These are phyloP conservation scores for Ambrosia trifida DNA, from an alignment of 129 eudicot species.

Conservation along the genomic window DNA sequence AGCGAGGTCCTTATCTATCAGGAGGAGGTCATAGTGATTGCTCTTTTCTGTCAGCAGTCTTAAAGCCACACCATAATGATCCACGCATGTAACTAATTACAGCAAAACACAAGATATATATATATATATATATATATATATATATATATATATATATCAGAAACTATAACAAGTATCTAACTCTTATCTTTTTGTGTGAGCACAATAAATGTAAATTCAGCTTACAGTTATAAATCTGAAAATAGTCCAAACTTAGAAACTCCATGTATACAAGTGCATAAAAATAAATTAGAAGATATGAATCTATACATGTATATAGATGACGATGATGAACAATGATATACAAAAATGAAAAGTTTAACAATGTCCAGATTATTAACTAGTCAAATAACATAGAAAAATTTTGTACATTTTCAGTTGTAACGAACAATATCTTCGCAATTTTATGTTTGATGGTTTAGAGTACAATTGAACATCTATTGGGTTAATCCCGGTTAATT, in stretches of 20 bases:
- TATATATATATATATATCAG: background rate
- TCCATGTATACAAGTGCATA: background rate
- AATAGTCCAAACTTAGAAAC: background rate
- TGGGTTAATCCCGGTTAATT: too few relatives aligned
- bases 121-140: conserved; percentile 5
- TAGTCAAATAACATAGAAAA: too few relatives aligned
- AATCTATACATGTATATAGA: background rate
- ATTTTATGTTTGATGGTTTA: too few relatives aligned
- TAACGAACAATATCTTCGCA: too few relatives aligned
- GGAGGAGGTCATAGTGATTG: conserved; percentile 29
- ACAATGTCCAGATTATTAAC: too few relatives aligned
- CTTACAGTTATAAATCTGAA: background rate
- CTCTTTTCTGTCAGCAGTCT: conserved; percentile 21
- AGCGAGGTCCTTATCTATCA: conserved; percentile 19
- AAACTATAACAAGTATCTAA: background rate
- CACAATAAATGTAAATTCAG: background rate
- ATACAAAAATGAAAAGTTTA: too few relatives aligned
- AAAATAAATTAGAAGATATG: background rate
- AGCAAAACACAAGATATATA: background rate
- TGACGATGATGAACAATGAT: too few relatives aligned
- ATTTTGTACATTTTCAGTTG: too few relatives aligned
- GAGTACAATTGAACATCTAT: too few relatives aligned
- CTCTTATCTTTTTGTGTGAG: background rate
- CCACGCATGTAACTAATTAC: conserved; percentile 30
- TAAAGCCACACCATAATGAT: conserved; percentile 29